phyloP scores from a whole-genome alignment of 768 basidiomycete genomes.

The Strobilomyces dryophilus region DNA sequence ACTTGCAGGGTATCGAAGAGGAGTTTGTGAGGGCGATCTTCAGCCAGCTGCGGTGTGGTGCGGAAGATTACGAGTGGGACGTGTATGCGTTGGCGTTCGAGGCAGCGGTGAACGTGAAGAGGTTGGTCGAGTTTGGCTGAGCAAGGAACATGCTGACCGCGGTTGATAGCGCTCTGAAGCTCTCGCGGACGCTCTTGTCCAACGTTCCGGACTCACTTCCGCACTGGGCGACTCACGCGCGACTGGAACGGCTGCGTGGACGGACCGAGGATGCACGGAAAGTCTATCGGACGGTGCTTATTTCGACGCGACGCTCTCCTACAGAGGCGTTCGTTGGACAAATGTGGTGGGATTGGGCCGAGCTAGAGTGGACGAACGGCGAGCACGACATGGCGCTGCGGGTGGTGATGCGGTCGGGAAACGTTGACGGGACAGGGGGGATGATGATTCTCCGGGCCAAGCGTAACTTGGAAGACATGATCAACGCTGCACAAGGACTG shows the following conservation, averaged over 20 bases:
- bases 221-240: slow-evolving; percentile 77
- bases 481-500: slow-evolving; percentile 24
- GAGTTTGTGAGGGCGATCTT: slow-evolving; percentile 57
- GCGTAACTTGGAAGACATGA: slow-evolving; percentile 55
- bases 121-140: slow-evolving; percentile 29
- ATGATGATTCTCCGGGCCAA: slow-evolving; percentile 60
- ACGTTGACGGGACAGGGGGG: slow-evolving; percentile 48
- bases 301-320: slow-evolving; percentile 37
- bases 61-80: slow-evolving; percentile 63
- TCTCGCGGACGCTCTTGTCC: slow-evolving; percentile 63
- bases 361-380: slow-evolving; percentile 74
- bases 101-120: slow-evolving; percentile 52
- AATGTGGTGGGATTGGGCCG: slow-evolving; percentile 83
- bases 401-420: slow-evolving; percentile 52
- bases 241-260: slow-evolving; percentile 64
- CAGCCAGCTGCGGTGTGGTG: slow-evolving; percentile 45
- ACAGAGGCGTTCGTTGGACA: slow-evolving; percentile 35
- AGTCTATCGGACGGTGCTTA: slow-evolving; percentile 66
- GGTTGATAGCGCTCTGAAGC: slow-evolving; percentile 54
- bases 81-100: slow-evolving; percentile 63
- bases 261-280: slow-evolving; percentile 68
- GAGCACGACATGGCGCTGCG: slow-evolving; percentile 45
- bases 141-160: slow-evolving; percentile 8
- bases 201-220: slow-evolving; percentile 49
- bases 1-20: slow-evolving; percentile 48